Base-by-base conservation (phyloP, 2,329 filamentous ascomycete species). In the Fusarium chaquense region DNA sequence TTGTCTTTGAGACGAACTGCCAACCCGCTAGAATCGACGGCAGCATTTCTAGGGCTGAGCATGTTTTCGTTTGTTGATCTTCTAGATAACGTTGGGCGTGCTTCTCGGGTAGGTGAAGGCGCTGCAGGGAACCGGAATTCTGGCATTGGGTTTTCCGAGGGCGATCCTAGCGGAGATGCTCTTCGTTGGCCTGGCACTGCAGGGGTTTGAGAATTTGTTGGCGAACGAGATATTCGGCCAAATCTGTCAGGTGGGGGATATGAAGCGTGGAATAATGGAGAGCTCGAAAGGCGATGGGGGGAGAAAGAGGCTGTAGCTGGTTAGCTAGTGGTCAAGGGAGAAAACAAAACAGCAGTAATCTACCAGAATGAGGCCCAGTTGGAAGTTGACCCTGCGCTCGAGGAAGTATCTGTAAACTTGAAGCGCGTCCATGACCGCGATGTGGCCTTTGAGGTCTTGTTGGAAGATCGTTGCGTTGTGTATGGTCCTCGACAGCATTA, bases 351-450 rank as follows among this genome's bases (percentile, higher is more conserved):
- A 35, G 13, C 38, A 18, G 12, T 13, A 16, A 57, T 83, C 73
- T 77, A 86, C 79, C 81, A 74, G 76, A 79, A 51, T 75, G 80
- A 69, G 75, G 76, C 41, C 79, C 76, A 13, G 76, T 76, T 67
- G 66, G 84, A 84, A 47, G 89, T 83, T 67, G 88, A 77, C 70
- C 63, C 35, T 76, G 73, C 15, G 69, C 75, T 36, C 75, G 76
- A 35, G 80, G 76, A 38, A 78, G 61, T 40, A 95, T 91, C 78
- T 97, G 94, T 63, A 97, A 81, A 82, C 94, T 97, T 26, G 93
- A 89, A 38, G 93, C 93, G 54, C 94, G 87, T 49, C 85, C 89
- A 82, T 97, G 94, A 6, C 90, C 87, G 72, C 89, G 88, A 20
- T 76, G 77, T 22, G 88, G 86, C 54, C 88, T 85, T 53, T 84